Conservation (phyloP, 176 grass and related monocot species). For the Urochloa ruziziensis region DNA sequence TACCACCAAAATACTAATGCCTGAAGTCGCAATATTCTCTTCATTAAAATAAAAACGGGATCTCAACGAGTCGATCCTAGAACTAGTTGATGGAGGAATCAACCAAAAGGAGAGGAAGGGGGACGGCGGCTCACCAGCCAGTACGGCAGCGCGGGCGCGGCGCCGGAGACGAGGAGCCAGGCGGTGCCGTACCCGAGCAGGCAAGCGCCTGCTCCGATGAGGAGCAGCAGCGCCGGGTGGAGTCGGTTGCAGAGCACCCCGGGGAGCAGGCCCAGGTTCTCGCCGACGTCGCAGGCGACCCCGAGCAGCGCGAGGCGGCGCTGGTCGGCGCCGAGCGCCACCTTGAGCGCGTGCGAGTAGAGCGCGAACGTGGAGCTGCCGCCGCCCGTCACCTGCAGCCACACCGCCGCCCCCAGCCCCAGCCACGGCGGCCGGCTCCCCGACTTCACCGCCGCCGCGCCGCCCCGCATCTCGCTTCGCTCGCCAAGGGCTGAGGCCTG, state of each 20-base stretch:
- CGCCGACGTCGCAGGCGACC: conserved; percentile 88
- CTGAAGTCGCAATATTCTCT: not conserved
- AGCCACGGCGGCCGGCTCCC: conserved; percentile 96
- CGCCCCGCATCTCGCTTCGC: conserved; percentile 19
- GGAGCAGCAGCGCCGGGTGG: conserved; percentile 65
- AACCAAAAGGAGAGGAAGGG: not conserved
- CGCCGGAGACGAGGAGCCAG: conserved; percentile 60
- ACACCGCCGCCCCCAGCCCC: conserved; percentile 66
- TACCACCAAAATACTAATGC: not conserved
- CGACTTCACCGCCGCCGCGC: conserved; percentile 48
- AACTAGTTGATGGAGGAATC: not conserved
- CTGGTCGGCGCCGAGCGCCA: conserved; percentile 56
- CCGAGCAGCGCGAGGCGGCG: conserved; percentile 77
- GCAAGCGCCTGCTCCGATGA: conserved; percentile 59
- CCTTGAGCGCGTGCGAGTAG: conserved; percentile 91
- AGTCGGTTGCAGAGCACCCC: conserved; percentile 89
- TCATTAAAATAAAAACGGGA: not conserved
- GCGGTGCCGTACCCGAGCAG: conserved; percentile 60
- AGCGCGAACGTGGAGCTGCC: conserved; percentile 75
- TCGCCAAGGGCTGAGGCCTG: too few species aligned
- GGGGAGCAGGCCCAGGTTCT: conserved; percentile 73
- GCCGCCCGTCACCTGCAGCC: conserved; percentile 81
- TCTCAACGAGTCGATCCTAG: not conserved
- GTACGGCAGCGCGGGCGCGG: conserved; percentile 52
- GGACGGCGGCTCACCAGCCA: conserved; percentile 57